Evolutionary conservation across 2,329 filamentous ascomycete genomes (phyloP).

Genomic region (Fusarium palustre): DNA sequence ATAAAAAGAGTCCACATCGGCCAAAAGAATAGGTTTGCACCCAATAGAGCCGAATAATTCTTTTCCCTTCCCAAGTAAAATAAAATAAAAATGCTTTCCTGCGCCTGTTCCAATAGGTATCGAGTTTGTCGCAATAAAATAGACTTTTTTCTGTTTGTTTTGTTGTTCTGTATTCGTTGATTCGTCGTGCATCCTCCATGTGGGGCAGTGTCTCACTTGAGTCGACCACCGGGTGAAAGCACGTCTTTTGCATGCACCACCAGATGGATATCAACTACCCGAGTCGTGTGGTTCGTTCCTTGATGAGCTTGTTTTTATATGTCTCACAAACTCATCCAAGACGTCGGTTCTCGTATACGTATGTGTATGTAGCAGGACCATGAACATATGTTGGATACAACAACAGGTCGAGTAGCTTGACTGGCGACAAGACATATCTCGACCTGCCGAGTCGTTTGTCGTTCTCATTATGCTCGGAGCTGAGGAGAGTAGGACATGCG

Average conservation of each 20-base stretch:
- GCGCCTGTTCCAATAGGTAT: conserved; percentile 33
- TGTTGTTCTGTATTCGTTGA: conserved; percentile 32
- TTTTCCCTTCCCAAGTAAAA: conserved; percentile 35
- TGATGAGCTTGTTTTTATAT: conserved; percentile 4
- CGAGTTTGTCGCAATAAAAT: conserved; percentile 20
- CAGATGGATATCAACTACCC: conserved; percentile 19
- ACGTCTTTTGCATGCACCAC: conserved; percentile 16
- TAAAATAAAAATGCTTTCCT: conserved; percentile 20
- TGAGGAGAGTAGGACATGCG: conserved; percentile 46
- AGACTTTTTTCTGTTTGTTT: conserved; percentile 31
- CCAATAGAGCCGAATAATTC: conserved; percentile 40
- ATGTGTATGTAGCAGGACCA: neutral
- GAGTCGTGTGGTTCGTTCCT: conserved; percentile 4
- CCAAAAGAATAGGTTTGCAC: conserved; percentile 44
- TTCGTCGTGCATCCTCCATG: conserved; percentile 16
- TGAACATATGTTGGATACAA: neutral
- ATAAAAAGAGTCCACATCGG: conserved; percentile 21
- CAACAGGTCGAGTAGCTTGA: neutral
- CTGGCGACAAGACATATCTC: conserved; percentile 26
- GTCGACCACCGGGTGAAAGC: conserved; percentile 22
- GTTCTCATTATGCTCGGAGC: conserved; percentile 48
- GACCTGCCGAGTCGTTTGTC: conserved; percentile 16
- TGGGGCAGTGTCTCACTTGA: conserved; percentile 39
- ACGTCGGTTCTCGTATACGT: conserved; percentile 27
- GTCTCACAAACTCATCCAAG: conserved; percentile 27